Base-by-base conservation (phyloP, 257 asterid species). In the Gentiana macrophylla region DNA sequence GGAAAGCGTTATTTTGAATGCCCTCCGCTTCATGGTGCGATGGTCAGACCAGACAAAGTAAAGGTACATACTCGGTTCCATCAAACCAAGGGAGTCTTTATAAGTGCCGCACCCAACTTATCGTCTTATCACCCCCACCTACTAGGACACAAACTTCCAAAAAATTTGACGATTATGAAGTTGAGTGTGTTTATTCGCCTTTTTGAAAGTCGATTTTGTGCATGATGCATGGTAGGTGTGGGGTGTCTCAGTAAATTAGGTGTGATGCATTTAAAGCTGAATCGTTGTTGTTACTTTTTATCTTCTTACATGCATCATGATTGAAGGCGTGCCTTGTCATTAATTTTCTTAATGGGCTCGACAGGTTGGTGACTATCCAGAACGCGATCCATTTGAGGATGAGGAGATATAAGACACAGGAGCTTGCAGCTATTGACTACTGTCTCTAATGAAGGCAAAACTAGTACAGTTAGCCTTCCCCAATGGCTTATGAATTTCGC, bases 301-400 rank as follows among this genome's bases (percentile, higher is more conserved):
- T 4, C 12, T 9, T 35, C 6, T 9, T 3, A 24, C 24, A 24
- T 24, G 24, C 24, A 24, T 51, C 55, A 51, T 51, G 4, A 51
- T 51, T 32, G 10, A 7, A 13, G 4, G 8, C 2, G 35, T 15
- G 56, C 60, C 59, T 6, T 12, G 12, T n/a, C 57, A 50, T 51
- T 55, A n/a, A 13, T 6, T 56, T 50, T 37, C 34, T 36, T 33
- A 41, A 11, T 10, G 9, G 32, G 38, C 48, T 41, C 64, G 52
- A 60, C 89, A 89, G 97, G 94, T 82, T 50, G 96, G 96, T 9
- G 95, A 82, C 74, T 84, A 80, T 44, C 95, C 98, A 15, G 96
- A 84, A 73, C 79, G 80, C 37, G 95, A 91, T 71, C 96, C 89
- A 2, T 82, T 91, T 12, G 96, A 87, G 71, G 95, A 90, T 44